Base-by-base conservation (phyloP, 2,329 filamentous ascomycete genomes). In the Fusarium phyllophilum region DNA sequence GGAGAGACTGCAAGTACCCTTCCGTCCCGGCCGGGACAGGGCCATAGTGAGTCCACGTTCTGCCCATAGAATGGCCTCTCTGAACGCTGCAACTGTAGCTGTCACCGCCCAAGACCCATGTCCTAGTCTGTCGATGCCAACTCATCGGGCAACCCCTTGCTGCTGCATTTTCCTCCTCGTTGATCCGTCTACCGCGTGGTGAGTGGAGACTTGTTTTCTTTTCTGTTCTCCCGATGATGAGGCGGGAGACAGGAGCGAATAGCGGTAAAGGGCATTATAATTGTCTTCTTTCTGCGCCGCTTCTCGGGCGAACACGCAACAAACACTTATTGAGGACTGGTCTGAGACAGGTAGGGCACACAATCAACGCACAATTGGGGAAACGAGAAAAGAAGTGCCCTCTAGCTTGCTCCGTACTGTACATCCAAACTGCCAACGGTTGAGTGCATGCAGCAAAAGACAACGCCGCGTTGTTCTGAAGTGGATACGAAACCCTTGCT, bases 371-470 rank as follows among this genome's bases (percentile, higher is more conserved):
- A 74, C 62, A 74, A 62, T 26, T 38, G 51, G 44, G 38, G 59
- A 69, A 63, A 48, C 54, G 60, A 54, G 56, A 60, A 58, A 72
- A 74, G 11, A 59, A 42, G 31, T 44, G 48, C 45, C 48, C 57
- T 63, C 58, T 65, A 68, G 67, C 51, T 64, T 48, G 20, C 26
- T 48, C 45, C 45, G 20, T 48, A 15, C 45, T 31, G 20, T 15
- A 54, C n/a, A 56, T 49, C 58, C 34, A 31, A 58, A 55, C 56
- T 73, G 75, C 64, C 75, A 78, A 56, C 74, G 72, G 68, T 78
- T 75, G 76, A 78, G 76, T 78, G 76, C 76, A 76, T 78, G 76
- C 76, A 78, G 75, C 65, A 61, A 65, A 60, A 68, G 61, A 61
- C 70, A 49, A 66, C 63, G 63, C 51, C 63, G 55, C 65, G 49